Percentiles rank a stretch among this genome's conserved stretches.
These are phyloP conservation scores for Batkoa obscura DNA, from an alignment of 371 early-diverging fungal species.

Conservation along the genomic window DNA sequence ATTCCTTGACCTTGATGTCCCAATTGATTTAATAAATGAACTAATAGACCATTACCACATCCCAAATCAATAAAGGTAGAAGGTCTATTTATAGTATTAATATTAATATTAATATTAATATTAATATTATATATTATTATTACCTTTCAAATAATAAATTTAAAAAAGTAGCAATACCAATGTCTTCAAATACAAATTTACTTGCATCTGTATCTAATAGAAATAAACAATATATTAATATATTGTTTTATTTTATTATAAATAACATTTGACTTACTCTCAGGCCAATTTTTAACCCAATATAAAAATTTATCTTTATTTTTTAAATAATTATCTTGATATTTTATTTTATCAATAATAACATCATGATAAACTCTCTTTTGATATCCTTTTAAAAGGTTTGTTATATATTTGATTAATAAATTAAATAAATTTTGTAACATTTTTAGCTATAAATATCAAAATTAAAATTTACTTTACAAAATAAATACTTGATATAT, in stretches of 20 bases:
- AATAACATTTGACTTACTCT: conserved; percentile 1
- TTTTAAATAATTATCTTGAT: conserved; percentile 12
- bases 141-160: conserved; percentile 49
- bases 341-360: conserved; percentile 43
- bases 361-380: conserved; percentile 51
- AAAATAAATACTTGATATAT: too few species aligned
- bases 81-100: conserved; percentile 6
- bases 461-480: too few species aligned
- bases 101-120: too few species aligned
- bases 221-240: neutral
- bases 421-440: too few species aligned
- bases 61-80: conserved; percentile 67
- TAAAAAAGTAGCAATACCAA: conserved; percentile 66
- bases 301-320: conserved; percentile 5
- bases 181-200: conserved; percentile 73
- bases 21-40: conserved; percentile 52
- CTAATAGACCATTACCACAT: conserved; percentile 81
- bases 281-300: conserved; percentile 2
- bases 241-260: too few species aligned
- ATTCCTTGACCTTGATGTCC: conserved; percentile 63
- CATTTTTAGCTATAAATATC: too few species aligned
- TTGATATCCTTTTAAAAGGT: conserved; percentile 50
- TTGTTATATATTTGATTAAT: too few species aligned
- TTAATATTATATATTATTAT: conserved; percentile 11
- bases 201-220: conserved; percentile 39